Base-by-base conservation (phyloP, 2,329 filamentous ascomycete genomes). In the Verticillium nonalfalfae region DNA sequence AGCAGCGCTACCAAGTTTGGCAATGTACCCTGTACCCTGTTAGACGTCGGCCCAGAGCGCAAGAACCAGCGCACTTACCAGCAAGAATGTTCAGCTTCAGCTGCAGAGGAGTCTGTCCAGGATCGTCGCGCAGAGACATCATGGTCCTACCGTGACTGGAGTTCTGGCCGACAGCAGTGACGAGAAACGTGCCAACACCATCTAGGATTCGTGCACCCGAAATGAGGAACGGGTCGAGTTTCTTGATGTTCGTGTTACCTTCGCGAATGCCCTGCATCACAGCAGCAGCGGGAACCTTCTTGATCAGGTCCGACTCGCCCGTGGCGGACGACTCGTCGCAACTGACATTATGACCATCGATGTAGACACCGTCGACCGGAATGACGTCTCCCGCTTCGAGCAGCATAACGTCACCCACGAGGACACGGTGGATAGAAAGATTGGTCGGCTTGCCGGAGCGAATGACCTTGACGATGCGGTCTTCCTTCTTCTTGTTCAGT, bases 151-250 rank as follows among this genome's bases (percentile, higher is more conserved):
- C 66, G 45, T 66, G 63, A 59, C 61, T 65, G 3, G 63, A 67
- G 56, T 67, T 62, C 33, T 62, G 60, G 15, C 66, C 66, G 33
- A 67, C 66, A 15, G 64, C 65, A 11, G 66, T 68, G 3, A 68
- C 63, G 33, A 68, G 7, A 50, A 65, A 67, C 1, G 64, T 62
- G 13, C 65, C 65, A 21, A 65, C 62, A n/a, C 56, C 59, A 21
- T 65, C 62, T 0, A 87, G 85, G n/a, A 94, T 86, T 68, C 91
- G 91, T 6, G 88, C 88, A 56, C 90, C 90, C n/a, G 90, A 93
- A 3, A 93, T 79, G 64, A 94, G 91, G 72, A 94, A 94, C 0
- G 90, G 90, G 68, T 93, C 90, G 65, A 88, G 89, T 78, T 86
- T 82, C 59, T 73, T 70, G 33, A 57, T 59, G 4, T 67, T 68